These are phyloP conservation scores for Mortierella sp. DNA, from an alignment of 371 early-diverging fungal species.

Conservation along the genomic window DNA sequence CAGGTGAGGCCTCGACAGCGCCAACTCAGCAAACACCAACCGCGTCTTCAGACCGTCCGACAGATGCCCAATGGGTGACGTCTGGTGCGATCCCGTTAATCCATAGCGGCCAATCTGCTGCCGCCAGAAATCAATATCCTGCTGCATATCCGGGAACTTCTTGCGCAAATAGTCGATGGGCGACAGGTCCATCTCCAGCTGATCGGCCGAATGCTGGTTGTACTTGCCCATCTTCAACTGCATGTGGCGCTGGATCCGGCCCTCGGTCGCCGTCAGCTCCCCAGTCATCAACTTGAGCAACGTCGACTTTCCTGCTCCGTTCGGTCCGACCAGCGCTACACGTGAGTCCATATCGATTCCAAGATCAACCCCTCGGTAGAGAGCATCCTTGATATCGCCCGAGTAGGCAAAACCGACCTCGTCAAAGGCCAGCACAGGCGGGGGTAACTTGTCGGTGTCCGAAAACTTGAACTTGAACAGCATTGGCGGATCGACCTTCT, in stretches of 20 bases:
- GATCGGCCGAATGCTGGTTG: constrained; percentile 98
- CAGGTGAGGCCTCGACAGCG: constrained; percentile 91
- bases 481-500: constrained; percentile 84
- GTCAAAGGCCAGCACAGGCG: constrained; percentile 97
- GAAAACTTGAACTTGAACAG: constrained; percentile 92
- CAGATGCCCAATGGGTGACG: constrained; percentile 88
- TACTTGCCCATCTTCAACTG: constrained; percentile 96
- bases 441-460: constrained; percentile 91
- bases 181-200: constrained; percentile 87
- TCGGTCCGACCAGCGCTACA: constrained; percentile 91
- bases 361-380: constrained; percentile 92
- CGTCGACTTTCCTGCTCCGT: constrained; percentile 96
- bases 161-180: constrained; percentile 95
- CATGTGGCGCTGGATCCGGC: constrained; percentile 91
- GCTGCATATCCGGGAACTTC: constrained; percentile 83
- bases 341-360: constrained; percentile 98
- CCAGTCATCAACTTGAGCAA: constrained; percentile 94
- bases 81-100: constrained; percentile 93
- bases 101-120: constrained; percentile 94
- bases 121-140: constrained; percentile 89
- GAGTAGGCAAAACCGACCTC: constrained; percentile 93
- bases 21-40: constrained; percentile 96
- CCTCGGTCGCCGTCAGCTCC: constrained; percentile 86
- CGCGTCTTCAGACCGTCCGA: constrained; percentile 97
- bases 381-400: constrained; percentile 82